Base-by-base conservation (phyloP, 805 yeast species). In the Pichia heedii region DNA sequence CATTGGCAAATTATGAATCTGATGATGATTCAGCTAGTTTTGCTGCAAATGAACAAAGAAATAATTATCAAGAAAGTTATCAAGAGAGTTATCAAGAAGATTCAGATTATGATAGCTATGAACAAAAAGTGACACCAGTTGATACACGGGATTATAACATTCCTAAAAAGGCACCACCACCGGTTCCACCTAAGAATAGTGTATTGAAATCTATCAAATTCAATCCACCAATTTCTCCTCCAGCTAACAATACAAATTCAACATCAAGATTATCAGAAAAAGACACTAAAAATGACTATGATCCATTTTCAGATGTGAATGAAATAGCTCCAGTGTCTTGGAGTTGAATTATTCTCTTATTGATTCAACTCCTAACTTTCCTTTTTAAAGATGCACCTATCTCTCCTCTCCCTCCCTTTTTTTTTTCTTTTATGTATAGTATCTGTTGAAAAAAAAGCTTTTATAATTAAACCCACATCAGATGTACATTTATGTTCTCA, bases 1-100 rank as follows among this genome's bases (percentile, higher is more conserved):
- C 65, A 12, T 67, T 67, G 15, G 66, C 64, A 12, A 62, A 63
- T 30, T 66, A 64, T 29, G 68, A 61, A 39, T 58, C 63, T 3
- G 62, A 57, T 39, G 53, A 58, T 30, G 45, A 40, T 19, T 32
- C 44, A 1, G 26, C 36, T 10, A 37, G 13, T 12, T 36, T 30
- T 21, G 37, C 5, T 8, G 26, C 42, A 20, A 22, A 20, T 12
- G 27, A 16, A 5, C 16, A 16, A 9, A 6, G 9, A 9, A 19
- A 20, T 13, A n/a, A 22, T 12, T 16, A 27, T 21, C n/a, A 24
- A 20, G 15, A 16, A 5, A n/a, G 16, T 19, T 19, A 36, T 27
- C 29, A 24, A 15, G 37, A 26, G 6, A 34, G 38, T 11, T 32
- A 43, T 12, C 36, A 35, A 10, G 44, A 45, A 21, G 40, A 45